Base-by-base conservation (phyloP, 1,139 yeast genomes). In the Kurtzmaniella quercitrusa region DNA sequence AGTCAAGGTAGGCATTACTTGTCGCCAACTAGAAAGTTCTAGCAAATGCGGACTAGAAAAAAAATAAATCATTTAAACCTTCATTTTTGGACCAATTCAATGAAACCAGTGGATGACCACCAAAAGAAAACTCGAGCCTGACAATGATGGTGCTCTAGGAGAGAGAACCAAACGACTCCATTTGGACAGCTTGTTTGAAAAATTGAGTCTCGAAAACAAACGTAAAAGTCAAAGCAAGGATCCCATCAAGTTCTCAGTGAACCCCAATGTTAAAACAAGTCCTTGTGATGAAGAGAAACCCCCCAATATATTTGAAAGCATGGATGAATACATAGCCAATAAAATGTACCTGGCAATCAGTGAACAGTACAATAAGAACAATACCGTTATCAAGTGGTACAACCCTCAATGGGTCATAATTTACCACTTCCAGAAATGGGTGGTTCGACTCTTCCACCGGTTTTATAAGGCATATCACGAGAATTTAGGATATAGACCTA, bases 381-480 rank as follows among this genome's bases (percentile, higher is more conserved):
- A 50, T 34, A 52, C 52, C 38, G 38, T 63, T 7, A 48, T 59
- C 14, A 48, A 45, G 19, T 63, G 68, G 61, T 63, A 62, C 44
- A 58, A 57, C 44, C 60, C 57, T 12, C 46, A 53, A 12, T 46
- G 56, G 10, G 33, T 71, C 31, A 48, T 71, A 14, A 49, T 58
- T 3, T 57, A 52, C 29, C 59, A 59, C 34, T 68, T 68, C 47
- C 71, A 69, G 45, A 43, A 45, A 43, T 72, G 77, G 77, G 56
- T 61, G 12, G 43, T 66, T n/a, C 54, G 70, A 42, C 52, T 71
- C 46, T 71, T 71, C 53, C 70, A 70, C 48, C 49, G 63, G 39
- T 72, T 70, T 48, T 52, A 68, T 4, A 50, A 48, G 40, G 59
- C 62, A 45, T 70, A 65, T 48, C 68, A 68, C 47, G 46, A 47